Evolutionary conservation across 164 flowering plant species (phyloP), one percentile per base, ranked within the genome.

Genomic region (Liriodendron chinense): DNA sequence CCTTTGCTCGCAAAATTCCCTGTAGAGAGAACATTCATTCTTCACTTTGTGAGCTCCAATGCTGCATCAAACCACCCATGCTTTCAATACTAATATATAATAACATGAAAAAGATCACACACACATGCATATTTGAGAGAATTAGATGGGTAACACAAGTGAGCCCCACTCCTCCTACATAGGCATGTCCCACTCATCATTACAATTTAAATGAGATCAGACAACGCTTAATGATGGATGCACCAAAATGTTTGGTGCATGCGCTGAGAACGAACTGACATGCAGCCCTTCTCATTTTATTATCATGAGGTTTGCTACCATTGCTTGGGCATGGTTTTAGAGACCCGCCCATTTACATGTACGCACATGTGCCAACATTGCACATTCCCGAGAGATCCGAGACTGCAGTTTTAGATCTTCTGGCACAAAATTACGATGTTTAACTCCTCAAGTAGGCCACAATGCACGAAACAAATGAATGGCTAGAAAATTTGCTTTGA

Each of bases 11-110:
- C 81, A 79, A 61, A 48, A 75, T 47, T 75, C 74, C 47, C 72
- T 75, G 22, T 75, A 72, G 5, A 56, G 65, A 10, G 77, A 53
- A 28, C 75, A 24, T 49, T 79, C 81, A 18, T 47, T 75, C 72
- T 79, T 79, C 72, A 79, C 47, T 56, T 71, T 75, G 34, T 21
- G 22, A 21, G 81, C 81, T 72, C 81, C 81, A 71, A 79, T 79
- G 78, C 81, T 79, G 81, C 61, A 75, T n/a, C 23, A 43, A 68
- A 65, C 24, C 23, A 22, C n/a, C 72, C 10, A 48, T n/a, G 9
- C 25, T n/a, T 9, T 18, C 65, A 21, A 16, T 57, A 14, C 6
- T 34, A 47, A 3, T 22, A 34, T 23, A n/a, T 20, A n/a, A 21
- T 1, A 50, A n/a, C 7, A 1, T 12, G 50, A 47, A 23, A 69